phyloP scores from a whole-genome alignment of 176 grass and related monocot genomes.

The Eragrostis nindensis region DNA sequence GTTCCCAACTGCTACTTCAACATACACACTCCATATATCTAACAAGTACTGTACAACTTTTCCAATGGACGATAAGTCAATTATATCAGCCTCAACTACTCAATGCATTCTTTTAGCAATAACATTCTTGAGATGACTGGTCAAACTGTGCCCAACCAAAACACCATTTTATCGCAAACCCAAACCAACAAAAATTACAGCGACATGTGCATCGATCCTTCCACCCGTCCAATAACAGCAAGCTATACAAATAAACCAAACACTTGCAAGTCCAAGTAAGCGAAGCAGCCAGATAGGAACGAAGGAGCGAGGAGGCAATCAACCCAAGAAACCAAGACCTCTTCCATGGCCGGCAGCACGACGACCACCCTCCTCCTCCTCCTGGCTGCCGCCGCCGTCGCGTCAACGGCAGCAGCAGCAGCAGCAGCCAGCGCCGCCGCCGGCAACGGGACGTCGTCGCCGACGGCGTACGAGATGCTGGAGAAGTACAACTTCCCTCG shows the following conservation, averaged over 20 bases:
- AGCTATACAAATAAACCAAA: neutral
- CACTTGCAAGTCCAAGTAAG: neutral
- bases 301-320: neutral
- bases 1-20: neutral
- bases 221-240: neutral
- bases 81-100: neutral
- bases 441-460: neutral
- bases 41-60: neutral
- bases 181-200: neutral
- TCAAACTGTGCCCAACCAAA: neutral
- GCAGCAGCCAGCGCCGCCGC: neutral
- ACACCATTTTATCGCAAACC: neutral
- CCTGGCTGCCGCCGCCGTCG: neutral
- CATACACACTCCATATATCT: neutral
- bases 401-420: neutral
- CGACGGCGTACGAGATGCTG: conserved; percentile 73
- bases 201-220: neutral
- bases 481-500: conserved; percentile 66
- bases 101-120: neutral
- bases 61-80: neutral
- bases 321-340: neutral
- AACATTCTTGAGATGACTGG: neutral
- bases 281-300: conserved; percentile 22
- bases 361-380: neutral
- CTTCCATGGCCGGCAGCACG: neutral